Base-by-base conservation (phyloP, 352 stramenopile species). In the Globisporangium nunn region DNA sequence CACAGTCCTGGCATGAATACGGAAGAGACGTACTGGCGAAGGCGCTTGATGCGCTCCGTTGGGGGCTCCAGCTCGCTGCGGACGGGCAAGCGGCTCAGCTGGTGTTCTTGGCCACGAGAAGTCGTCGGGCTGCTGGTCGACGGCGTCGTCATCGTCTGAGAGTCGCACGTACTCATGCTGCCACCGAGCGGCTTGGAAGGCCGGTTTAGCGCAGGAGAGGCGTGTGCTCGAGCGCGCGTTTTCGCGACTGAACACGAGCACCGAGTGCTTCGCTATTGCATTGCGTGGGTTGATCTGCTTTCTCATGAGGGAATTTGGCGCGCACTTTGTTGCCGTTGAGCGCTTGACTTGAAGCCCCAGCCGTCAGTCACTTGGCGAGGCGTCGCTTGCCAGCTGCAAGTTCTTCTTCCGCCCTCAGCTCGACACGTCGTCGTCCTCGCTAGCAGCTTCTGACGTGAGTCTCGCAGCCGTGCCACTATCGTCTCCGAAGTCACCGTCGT, bases 31-130 rank as follows among this genome's bases (percentile, higher is more conserved):
- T 52, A 65, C 59, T 56, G 39, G 28, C 46, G 52, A 11, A 65
- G 40, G 7, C 49, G 53, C 59, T 65, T 59, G 54, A 61, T 54
- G 44, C 53, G 53, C 10, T 41, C 53, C 17, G 35, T 28, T 6
- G 23, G 59, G 18, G 3, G 23, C 30, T 45, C 57, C 43, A 18
- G 51, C 12, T 14, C 17, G 43, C 43, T 23, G 15, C 10, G 30
- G n/a, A 14, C 30, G 46, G 23, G 4, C 35, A 15, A 18, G 23
- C 11, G 39, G 0, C 14, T 47, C 44, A 43, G 50, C 3, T 45
- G 29, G 2, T 33, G 50, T 15, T 35, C 14, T 0, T 40, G 35
- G 35, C 8, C 7, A 4, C 37, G 37, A 23, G 23, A 23, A 23
- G 11, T 17, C 11, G 37, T 17, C 11, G 37, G 37, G 37, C 37